Evolutionary conservation across 108 stramenopile species (phyloP).

Genomic region (Cyclotella sp.): DNA sequence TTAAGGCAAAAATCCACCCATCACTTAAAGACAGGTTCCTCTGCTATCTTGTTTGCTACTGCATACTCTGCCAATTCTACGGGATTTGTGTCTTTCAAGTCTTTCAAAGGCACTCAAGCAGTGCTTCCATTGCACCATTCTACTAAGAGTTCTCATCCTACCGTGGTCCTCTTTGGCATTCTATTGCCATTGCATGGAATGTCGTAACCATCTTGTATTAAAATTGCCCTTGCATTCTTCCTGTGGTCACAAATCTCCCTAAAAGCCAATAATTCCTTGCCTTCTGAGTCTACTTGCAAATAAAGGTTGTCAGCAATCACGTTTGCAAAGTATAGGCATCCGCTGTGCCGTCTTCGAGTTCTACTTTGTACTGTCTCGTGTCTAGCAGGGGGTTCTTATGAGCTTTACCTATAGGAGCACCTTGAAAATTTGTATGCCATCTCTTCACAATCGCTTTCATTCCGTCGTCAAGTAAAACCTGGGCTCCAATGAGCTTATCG

Average conservation of each 20-base stretch:
- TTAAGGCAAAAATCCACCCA: no score
- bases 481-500: conserved; percentile 14
- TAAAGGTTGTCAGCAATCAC: conserved; percentile 53
- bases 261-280: conserved; percentile 22
- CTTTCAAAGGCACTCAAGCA: neutral
- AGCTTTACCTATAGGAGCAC: neutral
- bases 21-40: no score
- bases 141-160: neutral
- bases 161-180: neutral
- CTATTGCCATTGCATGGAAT: neutral
- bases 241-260: conserved; percentile 40
- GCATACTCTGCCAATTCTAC: neutral
- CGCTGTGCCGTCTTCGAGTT: conserved; percentile 47
- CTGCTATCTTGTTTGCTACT: no score
- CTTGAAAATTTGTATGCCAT: neutral
- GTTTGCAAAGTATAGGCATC: conserved; percentile 50
- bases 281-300: conserved; percentile 44
- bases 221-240: conserved; percentile 17
- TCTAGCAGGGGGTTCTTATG: neutral
- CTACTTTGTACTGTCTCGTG: conserved; percentile 40
- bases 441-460: neutral
- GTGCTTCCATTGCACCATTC: neutral
- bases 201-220: neutral
- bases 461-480: neutral
- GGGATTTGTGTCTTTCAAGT: neutral